Percentiles rank a stretch among this genome's conserved stretches.
Evolutionary conservation across 352 stramenopile genomes (phyloP).

Genomic region (Phytopythium kandeliae): DNA sequence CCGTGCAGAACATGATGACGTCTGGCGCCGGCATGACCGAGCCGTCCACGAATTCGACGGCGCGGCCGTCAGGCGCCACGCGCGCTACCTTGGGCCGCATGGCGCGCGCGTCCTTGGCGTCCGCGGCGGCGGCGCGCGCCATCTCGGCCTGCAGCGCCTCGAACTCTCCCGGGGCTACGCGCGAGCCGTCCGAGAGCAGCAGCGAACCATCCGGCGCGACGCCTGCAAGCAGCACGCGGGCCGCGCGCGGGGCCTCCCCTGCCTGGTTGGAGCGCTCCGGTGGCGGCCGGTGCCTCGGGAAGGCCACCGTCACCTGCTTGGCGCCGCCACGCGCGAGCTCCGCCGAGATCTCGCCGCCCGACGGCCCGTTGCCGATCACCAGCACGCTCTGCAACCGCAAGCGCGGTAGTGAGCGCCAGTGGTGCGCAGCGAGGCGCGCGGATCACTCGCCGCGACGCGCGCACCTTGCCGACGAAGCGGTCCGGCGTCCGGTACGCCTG

Average conservation of each 20-base stretch:
- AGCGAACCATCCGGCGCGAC: conserved; percentile 5
- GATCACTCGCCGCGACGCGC: not conserved
- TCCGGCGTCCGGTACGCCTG: conserved; percentile 45
- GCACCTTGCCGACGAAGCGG: conserved; percentile 35
- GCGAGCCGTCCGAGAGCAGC: not conserved
- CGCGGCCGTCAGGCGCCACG: conserved; percentile 36
- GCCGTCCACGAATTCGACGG: conserved; percentile 50
- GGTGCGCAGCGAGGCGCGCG: too few relatives aligned
- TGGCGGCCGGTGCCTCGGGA: conserved; percentile 6
- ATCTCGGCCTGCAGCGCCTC: not conserved
- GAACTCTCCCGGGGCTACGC: not conserved
- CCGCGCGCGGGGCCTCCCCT: not conserved
- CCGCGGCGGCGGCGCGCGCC: not conserved
- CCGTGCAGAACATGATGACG: conserved; percentile 77
- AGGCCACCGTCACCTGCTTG: conserved; percentile 46
- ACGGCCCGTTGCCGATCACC: conserved; percentile 60
- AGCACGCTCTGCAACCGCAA: conserved; percentile 52
- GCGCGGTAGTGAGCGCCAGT: too few relatives aligned
- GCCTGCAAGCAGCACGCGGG: not conserved
- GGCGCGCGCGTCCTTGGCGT: conserved; percentile 34
- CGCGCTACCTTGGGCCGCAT: conserved; percentile 53
- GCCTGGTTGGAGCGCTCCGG: conserved; percentile 19
- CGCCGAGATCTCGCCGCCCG: conserved; percentile 73
- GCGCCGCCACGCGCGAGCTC: conserved; percentile 42
- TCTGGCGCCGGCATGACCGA: conserved; percentile 43